These are phyloP conservation scores for Vanderwaltozyma tropicalis DNA, from an alignment of 805 yeast genomes.

Conservation along the genomic window DNA sequence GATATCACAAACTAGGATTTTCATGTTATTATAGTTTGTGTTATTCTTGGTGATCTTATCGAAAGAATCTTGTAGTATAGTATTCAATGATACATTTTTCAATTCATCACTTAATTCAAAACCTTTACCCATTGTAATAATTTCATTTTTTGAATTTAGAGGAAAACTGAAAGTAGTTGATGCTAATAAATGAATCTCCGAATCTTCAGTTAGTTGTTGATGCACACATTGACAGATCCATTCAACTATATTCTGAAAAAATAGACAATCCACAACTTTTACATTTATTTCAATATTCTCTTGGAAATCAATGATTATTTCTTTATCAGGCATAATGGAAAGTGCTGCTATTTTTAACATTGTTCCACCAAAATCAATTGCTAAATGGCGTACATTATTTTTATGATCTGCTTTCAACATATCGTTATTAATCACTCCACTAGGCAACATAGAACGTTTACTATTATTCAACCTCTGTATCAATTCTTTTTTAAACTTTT, in stretches of 20 bases:
- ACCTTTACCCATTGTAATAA: conserved; percentile 53
- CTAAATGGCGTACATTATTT: conserved; percentile 5
- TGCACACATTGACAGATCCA: conserved; percentile 6
- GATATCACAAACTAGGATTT: conserved; percentile 34
- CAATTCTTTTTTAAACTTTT: conserved; percentile 11
- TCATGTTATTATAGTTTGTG: conserved; percentile 9
- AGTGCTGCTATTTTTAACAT: conserved; percentile 18
- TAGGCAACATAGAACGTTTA: conserved; percentile 16
- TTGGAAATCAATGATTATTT: conserved; percentile 6
- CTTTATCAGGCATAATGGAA: conserved; percentile 5
- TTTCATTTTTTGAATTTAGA: conserved; percentile 23
- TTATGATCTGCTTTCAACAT: not conserved
- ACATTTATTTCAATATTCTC: conserved; percentile 7
- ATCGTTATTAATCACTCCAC: not conserved
- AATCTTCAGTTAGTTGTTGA: conserved; percentile 9
- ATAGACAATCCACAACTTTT: conserved; percentile 11
- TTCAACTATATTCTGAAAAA: conserved; percentile 13
- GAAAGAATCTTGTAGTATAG: conserved; percentile 32
- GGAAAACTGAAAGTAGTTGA: conserved; percentile 28
- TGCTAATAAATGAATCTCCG: conserved; percentile 14
- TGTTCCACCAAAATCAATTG: conserved; percentile 26
- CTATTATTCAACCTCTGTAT: conserved; percentile 10
- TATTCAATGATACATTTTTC: conserved; percentile 32
- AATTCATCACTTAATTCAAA: conserved; percentile 38
- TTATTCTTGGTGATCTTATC: conserved; percentile 4